Conservation (phyloP, 2,329 filamentous ascomycete species). For the Penicillium aurantiogriseum region DNA sequence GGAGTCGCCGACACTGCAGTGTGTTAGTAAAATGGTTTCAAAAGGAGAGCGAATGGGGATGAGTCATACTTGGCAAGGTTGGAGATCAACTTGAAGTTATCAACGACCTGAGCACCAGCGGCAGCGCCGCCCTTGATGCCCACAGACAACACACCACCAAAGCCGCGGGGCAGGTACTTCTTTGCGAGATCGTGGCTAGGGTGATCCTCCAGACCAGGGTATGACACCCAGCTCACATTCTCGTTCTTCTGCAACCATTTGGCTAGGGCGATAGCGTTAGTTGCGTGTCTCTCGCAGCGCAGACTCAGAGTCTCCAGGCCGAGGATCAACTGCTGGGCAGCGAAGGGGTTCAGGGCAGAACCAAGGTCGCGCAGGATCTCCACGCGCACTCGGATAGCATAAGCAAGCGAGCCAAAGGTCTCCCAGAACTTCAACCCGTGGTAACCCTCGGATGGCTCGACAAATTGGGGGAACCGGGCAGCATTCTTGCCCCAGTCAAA, state of each 20-base stretch:
- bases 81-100: constrained; percentile 91
- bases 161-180: constrained; percentile 81
- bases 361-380: constrained; percentile 89
- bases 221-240: constrained; percentile 89
- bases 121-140: constrained; percentile 83
- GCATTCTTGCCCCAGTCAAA: constrained; percentile 90
- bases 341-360: constrained; percentile 80
- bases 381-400: constrained; percentile 80
- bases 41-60: background rate
- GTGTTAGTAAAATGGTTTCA: background rate
- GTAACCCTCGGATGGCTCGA: constrained; percentile 81
- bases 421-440: constrained; percentile 95
- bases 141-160: constrained; percentile 87
- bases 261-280: constrained; percentile 77
- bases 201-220: constrained; percentile 83
- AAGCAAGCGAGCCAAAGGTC: constrained; percentile 81
- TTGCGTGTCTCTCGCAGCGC: constrained; percentile 79
- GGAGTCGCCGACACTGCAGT: constrained; percentile 73
- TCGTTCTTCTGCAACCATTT: constrained; percentile 78
- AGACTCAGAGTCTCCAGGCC: constrained; percentile 88
- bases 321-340: constrained; percentile 84
- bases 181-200: constrained; percentile 75
- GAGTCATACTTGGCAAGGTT: constrained; percentile 76
- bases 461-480: constrained; percentile 86
- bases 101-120: constrained; percentile 85